phyloP scores from a whole-genome alignment of 1,139 yeast genomes.

The Nakaseomyces glabratus region DNA sequence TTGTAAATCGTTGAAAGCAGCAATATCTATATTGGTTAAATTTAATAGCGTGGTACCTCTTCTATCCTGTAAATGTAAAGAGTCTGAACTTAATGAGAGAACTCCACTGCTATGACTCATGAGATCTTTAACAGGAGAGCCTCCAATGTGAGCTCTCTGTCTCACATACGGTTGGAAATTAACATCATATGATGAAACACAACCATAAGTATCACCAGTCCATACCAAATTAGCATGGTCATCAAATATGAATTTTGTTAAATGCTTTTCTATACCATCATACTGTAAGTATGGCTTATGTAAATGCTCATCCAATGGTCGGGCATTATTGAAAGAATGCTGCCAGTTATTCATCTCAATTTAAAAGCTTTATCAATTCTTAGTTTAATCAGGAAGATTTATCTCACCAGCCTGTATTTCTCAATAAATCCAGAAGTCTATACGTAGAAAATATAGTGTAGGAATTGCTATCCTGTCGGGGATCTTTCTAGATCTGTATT shows the following conservation, averaged over 20 bases:
- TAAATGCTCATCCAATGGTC: slow-evolving; percentile 26
- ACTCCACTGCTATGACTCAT: slow-evolving; percentile 51
- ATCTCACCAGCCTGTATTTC: no score
- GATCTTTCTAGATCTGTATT: no score
- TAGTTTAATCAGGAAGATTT: no score
- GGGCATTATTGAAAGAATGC: slow-evolving; percentile 26
- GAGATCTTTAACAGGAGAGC: slow-evolving; percentile 41
- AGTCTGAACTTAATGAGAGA: slow-evolving; percentile 44
- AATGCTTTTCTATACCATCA: slow-evolving; percentile 27
- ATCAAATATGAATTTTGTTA: slow-evolving; percentile 46
- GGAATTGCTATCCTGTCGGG: no score
- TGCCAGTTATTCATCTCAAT: slow-evolving; percentile 33
- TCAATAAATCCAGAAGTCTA: no score
- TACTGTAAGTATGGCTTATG: slow-evolving; percentile 26
- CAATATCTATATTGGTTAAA: slow-evolving; percentile 32
- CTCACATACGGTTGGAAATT: slow-evolving; percentile 36
- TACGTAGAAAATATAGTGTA: no score
- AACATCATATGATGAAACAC: slow-evolving; percentile 38
- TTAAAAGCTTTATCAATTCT: no score
- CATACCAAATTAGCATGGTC: slow-evolving; percentile 64
- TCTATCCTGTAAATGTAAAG: slow-evolving; percentile 48
- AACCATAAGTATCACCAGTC: slow-evolving; percentile 65
- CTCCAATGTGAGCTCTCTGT: slow-evolving; percentile 39
- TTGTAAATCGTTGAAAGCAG: slow-evolving; percentile 34
- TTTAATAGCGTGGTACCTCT: slow-evolving; percentile 45